Conservation (phyloP, 2,329 filamentous ascomycete species). For the Diaporthe sp. region DNA sequence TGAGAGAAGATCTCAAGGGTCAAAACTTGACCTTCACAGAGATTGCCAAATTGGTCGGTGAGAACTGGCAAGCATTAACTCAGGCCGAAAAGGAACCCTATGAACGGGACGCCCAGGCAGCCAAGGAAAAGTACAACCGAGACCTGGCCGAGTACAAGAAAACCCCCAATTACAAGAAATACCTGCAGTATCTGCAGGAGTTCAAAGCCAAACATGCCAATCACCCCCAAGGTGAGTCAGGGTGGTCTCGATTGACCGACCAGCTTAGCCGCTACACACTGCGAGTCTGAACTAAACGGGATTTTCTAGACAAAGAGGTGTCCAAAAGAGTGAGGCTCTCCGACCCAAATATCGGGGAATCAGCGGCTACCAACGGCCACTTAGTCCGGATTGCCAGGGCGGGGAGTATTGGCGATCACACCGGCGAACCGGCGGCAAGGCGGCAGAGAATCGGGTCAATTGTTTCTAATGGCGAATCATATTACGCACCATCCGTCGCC, state of each 20-base stretch:
- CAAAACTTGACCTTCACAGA: conserved; percentile 84
- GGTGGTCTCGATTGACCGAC: background rate
- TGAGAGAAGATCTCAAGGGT: conserved; percentile 81
- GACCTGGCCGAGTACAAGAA: conserved; percentile 82
- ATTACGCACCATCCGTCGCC: conserved; percentile 52
- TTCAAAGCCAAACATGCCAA: conserved; percentile 79
- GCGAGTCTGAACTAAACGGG: conserved; percentile 23
- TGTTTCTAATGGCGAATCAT: conserved; percentile 57
- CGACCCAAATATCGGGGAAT: conserved; percentile 48
- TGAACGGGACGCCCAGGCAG: conserved; percentile 76
- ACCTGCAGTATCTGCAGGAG: conserved; percentile 78
- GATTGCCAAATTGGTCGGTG: conserved; percentile 84
- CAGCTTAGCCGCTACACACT: background rate
- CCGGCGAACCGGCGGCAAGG: conserved; percentile 49
- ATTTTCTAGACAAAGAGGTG: conserved; percentile 54
- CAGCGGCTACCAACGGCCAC: conserved; percentile 55
- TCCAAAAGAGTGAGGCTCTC: conserved; percentile 60
- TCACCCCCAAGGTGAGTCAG: conserved; percentile 62
- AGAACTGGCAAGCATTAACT: conserved; percentile 81
- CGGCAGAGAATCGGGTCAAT: conserved; percentile 61
- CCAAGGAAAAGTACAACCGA: conserved; percentile 82
- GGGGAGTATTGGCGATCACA: conserved; percentile 20
- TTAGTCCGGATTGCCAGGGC: conserved; percentile 52
- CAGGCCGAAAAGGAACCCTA: conserved; percentile 76
- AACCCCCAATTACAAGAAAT: conserved; percentile 74